Evolutionary conservation across 1,139 yeast genomes (phyloP).

Genomic region (Blastobotrys persicus): DNA sequence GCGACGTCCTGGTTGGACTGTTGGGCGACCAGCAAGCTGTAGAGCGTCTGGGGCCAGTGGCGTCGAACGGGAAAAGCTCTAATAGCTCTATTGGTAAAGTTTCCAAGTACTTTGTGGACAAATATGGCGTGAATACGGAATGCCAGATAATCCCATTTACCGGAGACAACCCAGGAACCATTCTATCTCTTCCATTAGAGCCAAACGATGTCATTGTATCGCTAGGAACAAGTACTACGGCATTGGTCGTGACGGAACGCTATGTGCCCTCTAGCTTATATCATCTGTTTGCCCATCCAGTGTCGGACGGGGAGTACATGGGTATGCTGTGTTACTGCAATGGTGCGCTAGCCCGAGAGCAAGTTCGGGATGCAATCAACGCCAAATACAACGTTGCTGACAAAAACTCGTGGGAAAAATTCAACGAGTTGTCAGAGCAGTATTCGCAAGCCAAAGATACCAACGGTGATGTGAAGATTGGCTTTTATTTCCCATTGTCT

Average conservation of each 20-base stretch:
- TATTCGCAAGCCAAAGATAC: slow-evolving; percentile 26
- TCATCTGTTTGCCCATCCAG: slow-evolving; percentile 85
- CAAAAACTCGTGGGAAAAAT: slow-evolving; percentile 55
- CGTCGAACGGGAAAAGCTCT: slow-evolving; percentile 28
- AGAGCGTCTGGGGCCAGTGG: slow-evolving; percentile 53
- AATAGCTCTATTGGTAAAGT: slow-evolving; percentile 42
- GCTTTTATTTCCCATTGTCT: slow-evolving; percentile 81
- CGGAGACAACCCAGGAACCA: slow-evolving; percentile 90
- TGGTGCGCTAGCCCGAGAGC: slow-evolving; percentile 85
- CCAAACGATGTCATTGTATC: slow-evolving; percentile 78
- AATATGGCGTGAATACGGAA: slow-evolving; percentile 55
- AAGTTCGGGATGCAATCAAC: slow-evolving; percentile 63
- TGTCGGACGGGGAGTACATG: slow-evolving; percentile 74
- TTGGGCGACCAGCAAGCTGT: slow-evolving; percentile 35
- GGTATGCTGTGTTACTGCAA: slow-evolving; percentile 95
- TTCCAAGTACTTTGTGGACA: slow-evolving; percentile 56
- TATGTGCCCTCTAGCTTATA: slow-evolving; percentile 79
- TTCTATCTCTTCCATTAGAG: slow-evolving; percentile 72
- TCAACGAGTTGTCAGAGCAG: slow-evolving; percentile 45
- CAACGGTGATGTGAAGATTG: slow-evolving; percentile 48
- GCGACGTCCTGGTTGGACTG: slow-evolving; percentile 48
- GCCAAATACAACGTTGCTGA: slow-evolving; percentile 40
- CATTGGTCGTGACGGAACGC: slow-evolving; percentile 71
- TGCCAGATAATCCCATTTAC: slow-evolving; percentile 69
- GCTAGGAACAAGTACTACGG: slow-evolving; percentile 88